These are phyloP conservation scores for Metschnikowia matae DNA, from an alignment of 805 yeast species.

Conservation along the genomic window DNA sequence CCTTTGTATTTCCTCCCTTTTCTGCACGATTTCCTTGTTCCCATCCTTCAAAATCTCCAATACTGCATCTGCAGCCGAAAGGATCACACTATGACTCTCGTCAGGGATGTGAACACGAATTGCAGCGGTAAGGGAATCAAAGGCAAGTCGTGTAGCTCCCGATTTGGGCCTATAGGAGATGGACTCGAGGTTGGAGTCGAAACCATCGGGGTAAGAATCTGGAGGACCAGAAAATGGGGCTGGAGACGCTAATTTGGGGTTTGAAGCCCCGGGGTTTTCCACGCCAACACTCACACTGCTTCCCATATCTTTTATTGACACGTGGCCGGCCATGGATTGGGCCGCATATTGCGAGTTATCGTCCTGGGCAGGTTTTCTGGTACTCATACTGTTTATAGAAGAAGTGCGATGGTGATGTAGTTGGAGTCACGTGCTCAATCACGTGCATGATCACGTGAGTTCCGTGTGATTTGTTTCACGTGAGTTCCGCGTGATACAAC, in stretches of 20 bases:
- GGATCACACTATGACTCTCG: conserved; percentile 66
- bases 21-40: conserved; percentile 36
- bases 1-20: conserved; percentile 48
- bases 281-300: conserved; percentile 31
- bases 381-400: neutral
- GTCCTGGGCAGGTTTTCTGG: conserved; percentile 21
- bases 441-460: neutral
- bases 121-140: conserved; percentile 58
- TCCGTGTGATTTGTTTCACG: no score
- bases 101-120: conserved; percentile 59
- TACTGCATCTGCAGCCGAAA: conserved; percentile 67
- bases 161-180: conserved; percentile 62
- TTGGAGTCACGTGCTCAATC: neutral
- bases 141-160: conserved; percentile 45
- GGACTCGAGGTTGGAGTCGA: conserved; percentile 34
- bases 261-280: conserved; percentile 5
- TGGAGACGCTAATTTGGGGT: neutral
- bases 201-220: neutral
- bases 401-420: conserved; percentile 1
- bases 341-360: conserved; percentile 55
- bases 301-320: conserved; percentile 73
- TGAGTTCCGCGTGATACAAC: no score
- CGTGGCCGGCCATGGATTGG: conserved; percentile 63
- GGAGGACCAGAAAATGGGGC: neutral
- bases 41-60: conserved; percentile 53